Conservation (phyloP, 371 early-diverging fungal genomes). For the Apophysomyces elegans region DNA sequence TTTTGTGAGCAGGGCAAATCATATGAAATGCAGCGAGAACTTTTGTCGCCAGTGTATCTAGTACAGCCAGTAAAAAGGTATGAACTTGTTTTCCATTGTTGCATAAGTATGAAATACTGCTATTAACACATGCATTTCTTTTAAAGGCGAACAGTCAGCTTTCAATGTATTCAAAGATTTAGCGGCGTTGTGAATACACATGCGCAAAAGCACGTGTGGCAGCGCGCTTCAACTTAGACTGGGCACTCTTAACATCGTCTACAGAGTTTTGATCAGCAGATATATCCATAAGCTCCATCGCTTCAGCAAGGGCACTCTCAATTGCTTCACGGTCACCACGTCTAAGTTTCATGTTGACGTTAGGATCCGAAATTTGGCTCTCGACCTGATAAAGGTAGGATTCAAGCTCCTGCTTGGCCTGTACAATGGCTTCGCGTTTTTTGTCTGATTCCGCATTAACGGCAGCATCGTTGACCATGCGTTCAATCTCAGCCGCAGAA, state of each 20-base stretch:
- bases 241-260: slow-evolving; percentile 79
- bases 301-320: slow-evolving; percentile 82
- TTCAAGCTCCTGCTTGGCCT: slow-evolving; percentile 87
- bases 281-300: slow-evolving; percentile 84
- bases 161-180: background rate
- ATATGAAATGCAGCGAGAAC: no score
- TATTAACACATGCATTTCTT: no score
- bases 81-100: no score
- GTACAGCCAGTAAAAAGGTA: no score
- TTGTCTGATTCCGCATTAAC: slow-evolving; percentile 86
- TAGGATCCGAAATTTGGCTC: slow-evolving; percentile 81
- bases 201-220: slow-evolving; percentile 67
- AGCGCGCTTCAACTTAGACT: slow-evolving; percentile 85
- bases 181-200: slow-evolving; percentile 44
- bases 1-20: no score
- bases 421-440: slow-evolving; percentile 78
- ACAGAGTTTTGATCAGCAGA: slow-evolving; percentile 72
- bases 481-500: slow-evolving; percentile 86
- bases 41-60: no score
- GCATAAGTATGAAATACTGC: no score
- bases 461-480: slow-evolving; percentile 89
- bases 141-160: no score
- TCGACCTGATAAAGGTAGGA: slow-evolving; percentile 86
- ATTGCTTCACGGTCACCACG: slow-evolving; percentile 83
- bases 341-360: slow-evolving; percentile 73